phyloP scores from a whole-genome alignment of 306 rosid genomes.

The Purshia tridentata region DNA sequence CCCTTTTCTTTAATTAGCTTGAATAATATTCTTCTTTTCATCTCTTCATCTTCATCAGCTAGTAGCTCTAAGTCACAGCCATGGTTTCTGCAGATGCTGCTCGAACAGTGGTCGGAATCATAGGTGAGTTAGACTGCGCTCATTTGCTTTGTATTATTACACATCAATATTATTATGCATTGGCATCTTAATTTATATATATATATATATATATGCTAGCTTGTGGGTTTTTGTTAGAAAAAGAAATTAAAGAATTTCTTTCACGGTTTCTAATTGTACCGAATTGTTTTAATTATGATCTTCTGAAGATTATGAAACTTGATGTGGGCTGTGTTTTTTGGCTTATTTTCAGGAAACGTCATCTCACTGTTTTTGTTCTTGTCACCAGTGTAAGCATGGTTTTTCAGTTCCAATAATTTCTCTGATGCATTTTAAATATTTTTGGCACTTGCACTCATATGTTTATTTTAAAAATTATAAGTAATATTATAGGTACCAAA shows the following conservation, averaged over 20 bases:
- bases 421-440: not conserved
- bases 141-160: not conserved
- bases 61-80: not conserved
- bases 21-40: not conserved
- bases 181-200: not conserved
- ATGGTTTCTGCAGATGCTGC: constrained; percentile 68
- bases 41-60: not conserved
- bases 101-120: constrained; percentile 63
- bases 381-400: constrained; percentile 70
- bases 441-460: too few relatives aligned
- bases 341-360: constrained; percentile 66
- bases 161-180: too few relatives aligned
- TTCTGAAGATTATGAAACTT: not conserved
- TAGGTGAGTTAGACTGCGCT: constrained; percentile 43
- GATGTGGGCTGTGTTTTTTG: constrained; percentile 6
- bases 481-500: not conserved
- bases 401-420: not conserved
- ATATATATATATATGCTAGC: too few relatives aligned
- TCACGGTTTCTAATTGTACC: not conserved
- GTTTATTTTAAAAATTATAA: not conserved
- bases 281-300: not conserved
- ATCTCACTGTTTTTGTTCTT: constrained; percentile 70
- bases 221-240: not conserved
- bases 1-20: not conserved
- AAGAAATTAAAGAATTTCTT: not conserved